Conservation (phyloP, 2,329 filamentous ascomycete species). For the Colletotrichum sp. region DNA sequence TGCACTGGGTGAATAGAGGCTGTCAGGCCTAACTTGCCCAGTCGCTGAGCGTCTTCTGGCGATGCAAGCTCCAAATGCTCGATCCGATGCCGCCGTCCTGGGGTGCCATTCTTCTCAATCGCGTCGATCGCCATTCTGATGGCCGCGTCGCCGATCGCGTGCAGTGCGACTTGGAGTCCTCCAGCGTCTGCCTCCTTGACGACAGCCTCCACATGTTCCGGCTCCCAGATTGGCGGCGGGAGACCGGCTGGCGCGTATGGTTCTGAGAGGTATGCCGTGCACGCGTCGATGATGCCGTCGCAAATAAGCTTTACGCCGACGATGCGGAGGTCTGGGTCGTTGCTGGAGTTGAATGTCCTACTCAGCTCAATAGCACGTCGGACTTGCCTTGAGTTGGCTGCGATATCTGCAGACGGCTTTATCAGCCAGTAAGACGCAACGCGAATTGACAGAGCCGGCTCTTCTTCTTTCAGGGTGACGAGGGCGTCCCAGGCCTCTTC, state of each 20-base stretch:
- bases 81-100: constrained; percentile 62
- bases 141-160: constrained; percentile 69
- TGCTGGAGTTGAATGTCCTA: constrained; percentile 36
- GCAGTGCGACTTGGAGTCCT: constrained; percentile 65
- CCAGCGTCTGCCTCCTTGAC: constrained; percentile 58
- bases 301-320: constrained; percentile 70
- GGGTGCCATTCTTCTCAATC: constrained; percentile 47
- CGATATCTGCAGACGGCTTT: constrained; percentile 34
- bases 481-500: constrained; percentile 47
- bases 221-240: constrained; percentile 60
- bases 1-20: constrained; percentile 65
- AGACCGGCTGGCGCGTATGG: constrained; percentile 58
- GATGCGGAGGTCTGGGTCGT: constrained; percentile 49
- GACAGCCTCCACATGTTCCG: constrained; percentile 55
- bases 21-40: constrained; percentile 65
- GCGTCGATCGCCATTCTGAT: constrained; percentile 62
- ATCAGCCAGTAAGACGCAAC: constrained; percentile 52
- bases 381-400: constrained; percentile 40
- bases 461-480: constrained; percentile 17
- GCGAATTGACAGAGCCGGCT: constrained; percentile 34
- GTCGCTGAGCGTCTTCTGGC: constrained; percentile 56
- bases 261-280: constrained; percentile 64
- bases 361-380: constrained; percentile 41
- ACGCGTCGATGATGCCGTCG: constrained; percentile 70
- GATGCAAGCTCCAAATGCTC: constrained; percentile 69